These are phyloP conservation scores for Massospora cicadina DNA, from an alignment of 371 early-diverging fungal species.

Conservation along the genomic window DNA sequence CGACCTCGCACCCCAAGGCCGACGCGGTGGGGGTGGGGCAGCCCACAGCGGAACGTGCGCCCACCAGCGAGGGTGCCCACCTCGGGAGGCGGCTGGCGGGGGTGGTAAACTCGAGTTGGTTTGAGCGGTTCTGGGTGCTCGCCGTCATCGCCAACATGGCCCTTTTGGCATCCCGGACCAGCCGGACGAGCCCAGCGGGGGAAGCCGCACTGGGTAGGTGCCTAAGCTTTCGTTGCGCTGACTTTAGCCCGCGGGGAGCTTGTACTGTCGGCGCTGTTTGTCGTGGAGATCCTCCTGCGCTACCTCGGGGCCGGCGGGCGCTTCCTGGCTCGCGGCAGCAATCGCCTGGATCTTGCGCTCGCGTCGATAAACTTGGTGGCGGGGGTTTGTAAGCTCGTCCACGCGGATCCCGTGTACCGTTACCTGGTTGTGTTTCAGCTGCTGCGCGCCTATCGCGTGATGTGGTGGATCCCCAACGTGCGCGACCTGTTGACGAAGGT, in stretches of 20 bases:
- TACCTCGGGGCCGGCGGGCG: constrained; percentile 17
- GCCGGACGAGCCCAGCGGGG: background rate
- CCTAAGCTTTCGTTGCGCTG: background rate
- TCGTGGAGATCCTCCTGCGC: constrained; percentile 30
- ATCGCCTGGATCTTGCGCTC: constrained; percentile 28
- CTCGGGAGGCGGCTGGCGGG: background rate
- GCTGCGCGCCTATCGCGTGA: constrained; percentile 32
- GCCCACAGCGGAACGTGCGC: too few relatives aligned
- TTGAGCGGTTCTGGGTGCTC: constrained; percentile 4
- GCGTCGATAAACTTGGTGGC: constrained; percentile 25
- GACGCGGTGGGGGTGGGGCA: background rate
- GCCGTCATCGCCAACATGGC: background rate
- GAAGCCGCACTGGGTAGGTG: background rate
- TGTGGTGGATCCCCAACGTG: constrained; percentile 33
- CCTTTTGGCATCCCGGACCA: background rate
- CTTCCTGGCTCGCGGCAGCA: constrained; percentile 28
- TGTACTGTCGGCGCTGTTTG: constrained; percentile 30
- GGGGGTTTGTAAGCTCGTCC: constrained; percentile 32
- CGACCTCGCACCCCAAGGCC: background rate
- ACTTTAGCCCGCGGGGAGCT: constrained; percentile 22
- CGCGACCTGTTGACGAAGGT: constrained; percentile 34
- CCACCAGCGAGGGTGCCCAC: background rate
- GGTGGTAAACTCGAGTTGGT: background rate
- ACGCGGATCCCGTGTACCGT: constrained; percentile 22
- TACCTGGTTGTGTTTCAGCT: constrained; percentile 45